Evolutionary conservation across 257 asterid genomes (phyloP), one percentile per base, ranked within the genome.

Genomic region (Nicotiana noctiflora): DNA sequence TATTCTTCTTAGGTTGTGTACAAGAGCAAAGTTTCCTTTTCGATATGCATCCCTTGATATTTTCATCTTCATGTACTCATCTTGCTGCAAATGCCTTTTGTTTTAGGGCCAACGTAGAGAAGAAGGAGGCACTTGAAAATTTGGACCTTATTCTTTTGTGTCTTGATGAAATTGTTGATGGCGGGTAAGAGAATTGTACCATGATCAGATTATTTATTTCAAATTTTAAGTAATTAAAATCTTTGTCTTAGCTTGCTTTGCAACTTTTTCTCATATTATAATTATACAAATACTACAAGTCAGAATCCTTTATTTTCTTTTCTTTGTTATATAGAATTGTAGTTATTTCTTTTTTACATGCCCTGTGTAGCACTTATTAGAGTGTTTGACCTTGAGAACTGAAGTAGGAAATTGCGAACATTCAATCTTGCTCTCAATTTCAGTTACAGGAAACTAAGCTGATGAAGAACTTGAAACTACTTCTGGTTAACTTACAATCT

Each of bases 61-160:
- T 14, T 49, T 49, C 17, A 0, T 74, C 79, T 25, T 75, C 27
- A 49, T 25, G 34, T 64, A 79, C 56, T 77, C 34, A 79, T 65
- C 76, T 59, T 79, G 37, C 81, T 75, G 76, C 67, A 21, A 55
- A 64, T 76, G 52, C 59, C 81, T 79, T 32, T 72, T 79, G 63
- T 37, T 88, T 77, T 86, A 93, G 98, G 86, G 91, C 84, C 82
- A 90, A 88, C 77, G 92, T 89, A n/a, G 97, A 93, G 5, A 90
- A 90, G 86, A 90, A 81, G 85, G 98, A 92, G 85, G 92, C 93
- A 64, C 98, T 93, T 19, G 97, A 89, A 75, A 92, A 92, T 84
- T 81, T 93, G 85, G 98, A 93, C 86, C 92, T 93, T 84, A 89
- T 93, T 87, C 94, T 93, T 49, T 70, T 93, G 75, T 93, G 98